Evolutionary conservation across 2,329 filamentous ascomycete species (phyloP).

Genomic region (Monosporascus cannonballus): DNA sequence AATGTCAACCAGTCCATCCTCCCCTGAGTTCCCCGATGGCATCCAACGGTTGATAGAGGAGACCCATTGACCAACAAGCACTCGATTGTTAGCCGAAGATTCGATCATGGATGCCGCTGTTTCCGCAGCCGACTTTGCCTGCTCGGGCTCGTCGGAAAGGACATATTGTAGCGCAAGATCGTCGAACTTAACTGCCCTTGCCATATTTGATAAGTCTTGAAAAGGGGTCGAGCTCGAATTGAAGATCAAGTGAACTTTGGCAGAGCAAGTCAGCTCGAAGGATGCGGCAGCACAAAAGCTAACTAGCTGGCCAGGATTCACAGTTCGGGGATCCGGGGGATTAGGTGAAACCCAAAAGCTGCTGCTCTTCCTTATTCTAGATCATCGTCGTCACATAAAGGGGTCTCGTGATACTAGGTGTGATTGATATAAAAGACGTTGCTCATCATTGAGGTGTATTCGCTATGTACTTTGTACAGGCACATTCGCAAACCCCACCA

Average conservation of each 20-base stretch:
- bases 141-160: constrained; percentile 41
- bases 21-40: constrained; percentile 26
- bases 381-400: too few relatives aligned
- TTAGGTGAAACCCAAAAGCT: too few relatives aligned
- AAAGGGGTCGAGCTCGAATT: background rate
- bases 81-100: constrained; percentile 34
- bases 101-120: constrained; percentile 40
- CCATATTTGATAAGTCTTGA: background rate
- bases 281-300: too few relatives aligned
- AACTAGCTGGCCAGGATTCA: too few relatives aligned
- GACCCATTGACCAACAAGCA: constrained; percentile 48
- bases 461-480: background rate
- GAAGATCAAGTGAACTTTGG: constrained; percentile 3
- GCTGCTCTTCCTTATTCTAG: too few relatives aligned
- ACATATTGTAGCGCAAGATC: constrained; percentile 50
- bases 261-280: constrained; percentile 12
- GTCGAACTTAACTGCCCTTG: constrained; percentile 33
- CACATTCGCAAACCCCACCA: background rate
- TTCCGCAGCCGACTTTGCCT: constrained; percentile 33
- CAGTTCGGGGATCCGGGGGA: too few relatives aligned
- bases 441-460: background rate
- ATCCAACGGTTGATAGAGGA: constrained; percentile 51
- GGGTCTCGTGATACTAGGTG: too few relatives aligned
- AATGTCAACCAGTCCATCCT: constrained; percentile 28
- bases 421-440: too few relatives aligned